Conservation (phyloP, 2,329 filamentous ascomycete species). For the Tolypocladium nubicola region DNA sequence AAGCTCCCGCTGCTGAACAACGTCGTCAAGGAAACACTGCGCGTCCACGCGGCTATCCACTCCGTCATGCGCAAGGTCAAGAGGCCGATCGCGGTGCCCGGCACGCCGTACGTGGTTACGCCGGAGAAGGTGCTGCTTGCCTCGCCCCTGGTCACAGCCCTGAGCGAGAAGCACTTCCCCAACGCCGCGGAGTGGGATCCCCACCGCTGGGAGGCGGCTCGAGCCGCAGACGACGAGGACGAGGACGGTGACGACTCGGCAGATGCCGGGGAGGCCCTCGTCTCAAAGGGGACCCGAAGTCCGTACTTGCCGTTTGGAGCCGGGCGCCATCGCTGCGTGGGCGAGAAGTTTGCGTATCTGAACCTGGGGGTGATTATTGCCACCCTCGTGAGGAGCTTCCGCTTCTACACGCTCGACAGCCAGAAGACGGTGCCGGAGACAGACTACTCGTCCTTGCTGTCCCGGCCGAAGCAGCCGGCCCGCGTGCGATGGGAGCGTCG, state of each 20-base stretch:
- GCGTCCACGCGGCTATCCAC: slow-evolving; percentile 62
- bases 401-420: not conserved
- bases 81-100: slow-evolving; percentile 50
- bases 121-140: slow-evolving; percentile 35
- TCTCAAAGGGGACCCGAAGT: slow-evolving; percentile 80
- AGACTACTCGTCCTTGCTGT: not conserved
- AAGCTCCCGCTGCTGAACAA: slow-evolving; percentile 51
- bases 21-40: slow-evolving; percentile 62
- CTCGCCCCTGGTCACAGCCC: slow-evolving; percentile 30
- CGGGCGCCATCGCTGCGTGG: slow-evolving; percentile 87
- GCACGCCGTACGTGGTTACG: slow-evolving; percentile 59
- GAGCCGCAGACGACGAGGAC: slow-evolving; percentile 44
- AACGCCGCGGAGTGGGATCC: slow-evolving; percentile 79
- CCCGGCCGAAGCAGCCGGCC: not conserved
- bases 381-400: not conserved
- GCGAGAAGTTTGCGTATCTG: slow-evolving; percentile 72
- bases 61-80: slow-evolving; percentile 65
- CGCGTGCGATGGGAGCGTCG: not conserved
- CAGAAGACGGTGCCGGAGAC: not conserved
- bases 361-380: not conserved
- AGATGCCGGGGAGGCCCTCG: slow-evolving; percentile 87
- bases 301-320: slow-evolving; percentile 93
- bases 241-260: slow-evolving; percentile 32
- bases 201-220: slow-evolving; percentile 62
- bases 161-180: slow-evolving; percentile 51